These are phyloP conservation scores for Balansia obtecta DNA, from an alignment of 2,329 filamentous ascomycete species.

Conservation along the genomic window DNA sequence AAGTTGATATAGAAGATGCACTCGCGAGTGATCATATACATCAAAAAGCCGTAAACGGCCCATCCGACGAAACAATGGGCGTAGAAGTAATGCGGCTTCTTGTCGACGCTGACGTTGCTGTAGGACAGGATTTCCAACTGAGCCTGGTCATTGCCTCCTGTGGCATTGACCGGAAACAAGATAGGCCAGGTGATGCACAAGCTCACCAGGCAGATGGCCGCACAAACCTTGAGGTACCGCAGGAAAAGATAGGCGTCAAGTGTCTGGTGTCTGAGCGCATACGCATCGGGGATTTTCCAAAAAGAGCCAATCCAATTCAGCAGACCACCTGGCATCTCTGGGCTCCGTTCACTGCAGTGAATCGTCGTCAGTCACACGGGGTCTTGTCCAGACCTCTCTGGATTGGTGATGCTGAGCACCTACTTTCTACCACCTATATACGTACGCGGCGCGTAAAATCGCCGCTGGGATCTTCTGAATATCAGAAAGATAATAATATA, in stretches of 20 bases:
- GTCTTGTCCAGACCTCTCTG: too few relatives aligned
- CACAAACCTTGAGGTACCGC: slow-evolving; percentile 67
- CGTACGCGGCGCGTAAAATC: slow-evolving; percentile 44
- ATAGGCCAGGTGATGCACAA: slow-evolving; percentile 76
- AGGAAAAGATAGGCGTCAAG: slow-evolving; percentile 84
- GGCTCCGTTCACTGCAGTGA: slow-evolving; percentile 38
- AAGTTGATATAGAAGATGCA: slow-evolving; percentile 88
- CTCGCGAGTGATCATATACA: slow-evolving; percentile 83
- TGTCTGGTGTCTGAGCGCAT: slow-evolving; percentile 73
- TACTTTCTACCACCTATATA: slow-evolving; percentile 38
- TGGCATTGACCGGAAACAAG: slow-evolving; percentile 72
- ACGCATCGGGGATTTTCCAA: slow-evolving; percentile 57
- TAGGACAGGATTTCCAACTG: slow-evolving; percentile 46
- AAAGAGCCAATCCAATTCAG: slow-evolving; percentile 52
- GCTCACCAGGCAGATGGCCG: slow-evolving; percentile 69
- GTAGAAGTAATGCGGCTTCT: slow-evolving; percentile 55
- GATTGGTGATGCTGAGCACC: neutral
- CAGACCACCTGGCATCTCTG: slow-evolving; percentile 40
- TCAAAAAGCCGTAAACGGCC: slow-evolving; percentile 75
- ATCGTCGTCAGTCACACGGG: neutral
- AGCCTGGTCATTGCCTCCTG: slow-evolving; percentile 51
- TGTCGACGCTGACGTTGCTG: slow-evolving; percentile 32
- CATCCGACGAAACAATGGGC: slow-evolving; percentile 74
- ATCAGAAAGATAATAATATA: slow-evolving; percentile 40
- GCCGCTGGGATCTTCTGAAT: slow-evolving; percentile 32